Evolutionary conservation across 371 early-diverging fungal genomes (phyloP).

Genomic region (Lichtheimia corymbifera): DNA sequence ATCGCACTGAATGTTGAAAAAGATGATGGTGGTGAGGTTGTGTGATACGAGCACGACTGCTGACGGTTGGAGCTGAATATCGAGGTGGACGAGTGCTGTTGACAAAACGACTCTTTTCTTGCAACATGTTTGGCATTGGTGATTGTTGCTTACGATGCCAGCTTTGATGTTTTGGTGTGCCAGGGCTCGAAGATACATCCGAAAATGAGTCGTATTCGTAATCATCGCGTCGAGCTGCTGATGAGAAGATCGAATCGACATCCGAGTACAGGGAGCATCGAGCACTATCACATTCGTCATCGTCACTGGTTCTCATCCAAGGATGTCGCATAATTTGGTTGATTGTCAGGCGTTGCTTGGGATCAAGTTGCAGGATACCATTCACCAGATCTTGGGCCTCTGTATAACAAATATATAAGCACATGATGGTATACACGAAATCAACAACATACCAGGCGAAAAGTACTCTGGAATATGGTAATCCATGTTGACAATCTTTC

Average conservation of each 20-base stretch:
- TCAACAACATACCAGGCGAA: conserved; percentile 43
- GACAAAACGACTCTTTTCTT: conserved; percentile 12
- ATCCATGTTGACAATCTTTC: conserved; percentile 73
- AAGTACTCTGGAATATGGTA: conserved; percentile 73
- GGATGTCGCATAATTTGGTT: conserved; percentile 69
- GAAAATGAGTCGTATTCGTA: conserved; percentile 25
- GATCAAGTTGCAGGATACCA: conserved; percentile 66
- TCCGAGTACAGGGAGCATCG: conserved; percentile 29
- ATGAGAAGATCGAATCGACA: conserved; percentile 29
- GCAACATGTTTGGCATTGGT: conserved; percentile 9
- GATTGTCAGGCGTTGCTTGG: conserved; percentile 65
- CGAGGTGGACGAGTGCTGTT: conserved; percentile 26
- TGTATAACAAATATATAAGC: conserved; percentile 8
- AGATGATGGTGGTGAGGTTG: conserved; percentile 21
- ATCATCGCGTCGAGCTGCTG: conserved; percentile 10
- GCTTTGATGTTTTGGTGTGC: conserved; percentile 4
- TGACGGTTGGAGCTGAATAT: conserved; percentile 35
- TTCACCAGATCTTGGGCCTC: conserved; percentile 53
- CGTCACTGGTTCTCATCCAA: conserved; percentile 56
- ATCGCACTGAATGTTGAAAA: conserved; percentile 5
- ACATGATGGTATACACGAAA: background rate
- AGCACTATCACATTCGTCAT: conserved; percentile 31
- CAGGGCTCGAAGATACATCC: conserved; percentile 17
- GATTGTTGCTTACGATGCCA: conserved; percentile 18
- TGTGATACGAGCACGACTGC: conserved; percentile 22